A percentile compares a stretch with the other conserved stretches of the same genome.
Conservation (phyloP, 2,329 filamentous ascomycete genomes). For the Pyricularia grisea region DNA sequence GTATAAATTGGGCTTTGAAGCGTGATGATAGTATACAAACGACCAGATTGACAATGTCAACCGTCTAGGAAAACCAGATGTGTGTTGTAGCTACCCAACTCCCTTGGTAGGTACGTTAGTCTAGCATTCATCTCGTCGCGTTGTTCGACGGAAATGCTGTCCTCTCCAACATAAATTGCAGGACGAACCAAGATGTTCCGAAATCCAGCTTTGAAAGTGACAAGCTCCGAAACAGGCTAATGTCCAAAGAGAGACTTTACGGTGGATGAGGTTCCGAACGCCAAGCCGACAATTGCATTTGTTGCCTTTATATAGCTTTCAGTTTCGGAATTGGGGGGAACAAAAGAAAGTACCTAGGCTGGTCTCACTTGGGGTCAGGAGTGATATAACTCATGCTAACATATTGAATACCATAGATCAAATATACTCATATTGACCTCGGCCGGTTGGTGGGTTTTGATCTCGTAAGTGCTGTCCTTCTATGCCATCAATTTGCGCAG, state of each 20-base stretch:
- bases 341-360: neutral
- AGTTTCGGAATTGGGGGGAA: neutral
- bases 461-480: neutral
- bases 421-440: neutral
- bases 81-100: neutral
- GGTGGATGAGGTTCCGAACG: neutral
- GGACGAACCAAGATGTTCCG: neutral
- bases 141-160: neutral
- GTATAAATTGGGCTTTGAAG: neutral
- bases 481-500: neutral
- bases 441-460: neutral
- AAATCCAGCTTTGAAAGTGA: neutral
- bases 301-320: neutral
- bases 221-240: neutral
- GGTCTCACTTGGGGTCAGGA: too few relatives aligned
- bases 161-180: neutral
- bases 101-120: neutral
- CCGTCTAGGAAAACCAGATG: neutral
- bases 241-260: neutral
- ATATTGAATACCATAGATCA: neutral
- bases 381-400: too few relatives aligned
- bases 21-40: neutral
- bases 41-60: neutral
- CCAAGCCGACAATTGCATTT: neutral
- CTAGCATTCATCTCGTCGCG: neutral